phyloP scores from a whole-genome alignment of 2,329 filamentous ascomycete species.

The Scedosporium minutisporum region DNA sequence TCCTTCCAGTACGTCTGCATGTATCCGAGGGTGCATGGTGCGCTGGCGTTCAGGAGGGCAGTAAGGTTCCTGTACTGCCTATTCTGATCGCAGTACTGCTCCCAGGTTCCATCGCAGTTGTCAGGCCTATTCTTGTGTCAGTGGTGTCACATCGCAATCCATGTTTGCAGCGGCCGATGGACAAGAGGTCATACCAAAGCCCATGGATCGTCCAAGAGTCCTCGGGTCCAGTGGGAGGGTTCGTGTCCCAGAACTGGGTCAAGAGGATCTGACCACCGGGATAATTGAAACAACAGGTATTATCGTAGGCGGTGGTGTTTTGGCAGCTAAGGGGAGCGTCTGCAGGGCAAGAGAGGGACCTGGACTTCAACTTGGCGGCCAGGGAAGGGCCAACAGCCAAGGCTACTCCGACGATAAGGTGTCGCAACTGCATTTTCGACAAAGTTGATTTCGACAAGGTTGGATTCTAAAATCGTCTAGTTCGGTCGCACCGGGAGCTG shows the following conservation, averaged over 20 bases:
- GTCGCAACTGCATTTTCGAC: not conserved
- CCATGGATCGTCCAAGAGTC: slow-evolving; percentile 70
- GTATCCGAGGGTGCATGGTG: slow-evolving; percentile 48
- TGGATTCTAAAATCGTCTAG: too few relatives aligned
- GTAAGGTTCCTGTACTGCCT: slow-evolving; percentile 58
- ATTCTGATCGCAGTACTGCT: slow-evolving; percentile 51
- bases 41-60: slow-evolving; percentile 47
- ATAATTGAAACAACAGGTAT: slow-evolving; percentile 67
- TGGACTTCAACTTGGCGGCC: slow-evolving; percentile 1
- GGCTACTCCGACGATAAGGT: slow-evolving; percentile 9
- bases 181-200: slow-evolving; percentile 31
- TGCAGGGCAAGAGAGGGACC: slow-evolving; percentile 15
- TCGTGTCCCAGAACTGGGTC: slow-evolving; percentile 71
- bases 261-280: slow-evolving; percentile 62
- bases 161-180: not conserved
- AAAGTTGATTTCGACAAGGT: too few relatives aligned
- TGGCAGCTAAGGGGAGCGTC: slow-evolving; percentile 50
- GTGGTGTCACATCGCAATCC: not conserved
- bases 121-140: slow-evolving; percentile 37
- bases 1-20: slow-evolving; percentile 69
- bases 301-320: slow-evolving; percentile 46
- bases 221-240: slow-evolving; percentile 52
- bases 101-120: slow-evolving; percentile 61
- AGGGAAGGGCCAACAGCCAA: slow-evolving; percentile 9
- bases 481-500: too few relatives aligned